Evolutionary conservation across 2,329 filamentous ascomycete species (phyloP).

Genomic region (Penicillium sp.): DNA sequence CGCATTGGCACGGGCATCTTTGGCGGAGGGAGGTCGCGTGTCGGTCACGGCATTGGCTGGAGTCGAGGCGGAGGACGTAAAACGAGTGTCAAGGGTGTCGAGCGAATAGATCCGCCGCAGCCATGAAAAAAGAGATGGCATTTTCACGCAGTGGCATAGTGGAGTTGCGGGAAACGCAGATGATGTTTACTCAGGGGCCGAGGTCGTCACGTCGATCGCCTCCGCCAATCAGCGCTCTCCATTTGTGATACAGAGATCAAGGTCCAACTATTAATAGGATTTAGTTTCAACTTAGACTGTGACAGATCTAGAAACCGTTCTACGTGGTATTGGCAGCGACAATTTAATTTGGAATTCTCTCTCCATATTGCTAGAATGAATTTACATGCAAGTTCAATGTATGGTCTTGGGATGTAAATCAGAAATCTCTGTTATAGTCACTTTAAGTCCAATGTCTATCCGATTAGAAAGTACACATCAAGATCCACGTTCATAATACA

Average conservation of each 20-base stretch:
- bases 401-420: no score
- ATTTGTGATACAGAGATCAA: constrained; percentile 4
- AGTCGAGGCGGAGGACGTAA: constrained; percentile 64
- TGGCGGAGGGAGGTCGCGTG: constrained; percentile 38
- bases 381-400: no score
- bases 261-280: no score
- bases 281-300: no score
- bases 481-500: no score
- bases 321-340: no score
- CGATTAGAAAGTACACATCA: not conserved
- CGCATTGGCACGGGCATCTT: constrained; percentile 35
- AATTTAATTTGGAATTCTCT: no score
- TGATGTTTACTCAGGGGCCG: constrained; percentile 22
- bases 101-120: constrained; percentile 56
- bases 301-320: no score
- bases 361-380: no score
- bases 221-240: constrained; percentile 9
- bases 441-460: no score
- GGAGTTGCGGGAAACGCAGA: constrained; percentile 11
- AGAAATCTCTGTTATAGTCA: no score
- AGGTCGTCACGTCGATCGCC: constrained; percentile 1
- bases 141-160: constrained; percentile 35
- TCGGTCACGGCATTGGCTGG: constrained; percentile 58
- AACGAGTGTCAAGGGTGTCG: constrained; percentile 64
- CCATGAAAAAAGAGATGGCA: constrained; percentile 44